Percentiles rank a stretch among this genome's conserved stretches.
phyloP scores from a whole-genome alignment of 441 rosid species.

The Gossypium schwendimanii region DNA sequence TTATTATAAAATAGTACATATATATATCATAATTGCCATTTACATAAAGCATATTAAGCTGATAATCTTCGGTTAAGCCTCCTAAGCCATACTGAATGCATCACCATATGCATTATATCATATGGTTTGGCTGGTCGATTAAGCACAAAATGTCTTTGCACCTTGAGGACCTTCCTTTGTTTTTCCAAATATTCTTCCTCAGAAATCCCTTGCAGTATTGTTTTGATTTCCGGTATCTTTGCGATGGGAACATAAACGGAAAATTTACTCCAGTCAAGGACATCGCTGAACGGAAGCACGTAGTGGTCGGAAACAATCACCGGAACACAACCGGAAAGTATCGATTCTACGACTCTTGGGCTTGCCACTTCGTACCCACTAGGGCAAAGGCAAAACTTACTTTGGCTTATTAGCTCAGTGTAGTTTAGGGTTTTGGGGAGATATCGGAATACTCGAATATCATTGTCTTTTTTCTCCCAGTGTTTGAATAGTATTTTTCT shows the following conservation, averaged over 20 bases:
- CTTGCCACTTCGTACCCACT: conserved; percentile 86
- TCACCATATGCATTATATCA: conserved; percentile 60
- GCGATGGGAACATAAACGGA: conserved; percentile 46
- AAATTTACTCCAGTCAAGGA: conserved; percentile 56
- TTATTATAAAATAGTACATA: not conserved
- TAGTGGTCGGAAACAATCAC: conserved; percentile 66
- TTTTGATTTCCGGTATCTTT: conserved; percentile 52
- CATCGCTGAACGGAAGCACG: conserved; percentile 65
- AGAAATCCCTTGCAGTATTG: conserved; percentile 36
- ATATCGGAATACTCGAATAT: conserved; percentile 41
- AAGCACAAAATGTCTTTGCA: conserved; percentile 56
- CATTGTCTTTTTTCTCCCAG: conserved; percentile 52
- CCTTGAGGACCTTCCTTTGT: conserved; percentile 45
- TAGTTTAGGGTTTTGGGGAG: conserved; percentile 55
- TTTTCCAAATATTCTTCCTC: conserved; percentile 32
- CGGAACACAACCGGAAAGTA: conserved; percentile 61
- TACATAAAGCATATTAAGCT: not conserved
- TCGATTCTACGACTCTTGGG: conserved; percentile 57
- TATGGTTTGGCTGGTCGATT: conserved; percentile 63
- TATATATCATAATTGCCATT: not conserved
- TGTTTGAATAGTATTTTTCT: conserved; percentile 41
- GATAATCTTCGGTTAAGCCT: conserved; percentile 48
- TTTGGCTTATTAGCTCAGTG: conserved; percentile 41
- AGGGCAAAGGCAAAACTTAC: conserved; percentile 73
- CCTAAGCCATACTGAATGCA: conserved; percentile 80